Conservation (phyloP, 352 stramenopile species). For the Pythium periplocum region DNA sequence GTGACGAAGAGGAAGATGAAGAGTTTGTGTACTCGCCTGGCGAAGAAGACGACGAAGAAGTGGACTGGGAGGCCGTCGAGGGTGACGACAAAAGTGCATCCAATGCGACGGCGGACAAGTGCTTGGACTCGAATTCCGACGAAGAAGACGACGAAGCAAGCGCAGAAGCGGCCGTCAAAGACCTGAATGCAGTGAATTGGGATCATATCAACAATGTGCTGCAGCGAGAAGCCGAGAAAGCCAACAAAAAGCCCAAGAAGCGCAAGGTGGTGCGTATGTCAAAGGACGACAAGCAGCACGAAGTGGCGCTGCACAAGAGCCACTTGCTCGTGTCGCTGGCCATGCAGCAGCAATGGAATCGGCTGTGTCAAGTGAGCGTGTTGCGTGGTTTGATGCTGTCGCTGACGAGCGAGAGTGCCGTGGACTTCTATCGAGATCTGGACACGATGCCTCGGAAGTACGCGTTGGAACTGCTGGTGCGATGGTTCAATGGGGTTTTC, state of each 20-base stretch:
- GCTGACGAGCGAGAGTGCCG: constrained; percentile 27
- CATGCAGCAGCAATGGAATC: constrained; percentile 39
- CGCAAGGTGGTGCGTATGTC: constrained; percentile 47
- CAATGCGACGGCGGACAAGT: no score
- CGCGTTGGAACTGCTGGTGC: constrained; percentile 55
- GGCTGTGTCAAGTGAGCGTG: constrained; percentile 32
- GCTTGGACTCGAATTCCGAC: not conserved
- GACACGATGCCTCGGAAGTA: constrained; percentile 35
- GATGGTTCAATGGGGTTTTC: constrained; percentile 63
- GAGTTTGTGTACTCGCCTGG: constrained; percentile 49
- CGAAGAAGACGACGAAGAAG: constrained; percentile 36
- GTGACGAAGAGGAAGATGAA: constrained; percentile 31
- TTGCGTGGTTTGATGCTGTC: constrained; percentile 59
- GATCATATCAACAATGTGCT: constrained; percentile 59
- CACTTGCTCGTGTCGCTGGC: constrained; percentile 65
- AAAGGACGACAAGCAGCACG: constrained; percentile 54
- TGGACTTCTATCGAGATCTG: constrained; percentile 43
- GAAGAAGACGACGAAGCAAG: constrained; percentile 6
- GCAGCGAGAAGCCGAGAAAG: constrained; percentile 24
- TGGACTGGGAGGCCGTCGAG: constrained; percentile 62
- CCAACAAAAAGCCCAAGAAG: constrained; percentile 4
- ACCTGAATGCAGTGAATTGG: constrained; percentile 60
- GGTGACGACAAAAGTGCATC: no score
- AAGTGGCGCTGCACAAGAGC: constrained; percentile 57
- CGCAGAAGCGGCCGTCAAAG: constrained; percentile 3